Evolutionary conservation across 495 filamentous ascomycete genomes (phyloP), one percentile per base, ranked within the genome.

Genomic region (Paragyromitra xinjiangensis): DNA sequence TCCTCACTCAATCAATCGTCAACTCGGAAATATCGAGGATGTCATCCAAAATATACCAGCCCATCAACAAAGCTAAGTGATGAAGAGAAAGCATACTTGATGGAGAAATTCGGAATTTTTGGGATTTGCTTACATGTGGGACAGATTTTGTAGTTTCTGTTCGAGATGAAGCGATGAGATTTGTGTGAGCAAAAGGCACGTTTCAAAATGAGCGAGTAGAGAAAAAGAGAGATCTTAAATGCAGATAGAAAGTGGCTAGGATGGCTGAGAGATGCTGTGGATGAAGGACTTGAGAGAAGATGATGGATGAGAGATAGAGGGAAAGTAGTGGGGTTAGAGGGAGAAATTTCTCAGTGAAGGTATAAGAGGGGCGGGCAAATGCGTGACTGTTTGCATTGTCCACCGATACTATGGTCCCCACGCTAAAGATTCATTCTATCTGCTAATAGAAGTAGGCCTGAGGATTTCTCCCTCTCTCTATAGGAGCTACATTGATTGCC

Each of bases 201-300:
- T 50, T 42, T 42, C 37, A 64, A 69, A 69, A 70, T 56, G 56
- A 62, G 22, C 5, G 34, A 22, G 58, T 4, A 55, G 34, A 44
- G 40, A 64, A 44, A 26, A 37, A 53, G 6, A 16, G 37, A 72
- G 34, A 39, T 29, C 26, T 5, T 9, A 12, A 24, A 62, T 3
- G 58, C 55, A 39, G 51, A 65, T 53, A 55, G 29, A 26, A 50
- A 12, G 29, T 58, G 40, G 6, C 8, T 65, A 19, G 24, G 16
- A 6, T 51, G 24, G 4, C 11, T 9, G 40, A 22, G 48, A 14
- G 51, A 73, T 26, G n/a, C n/a, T 55, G 42, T 24, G 55, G 53
- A 63, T 64, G 67, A 40, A 4, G 51, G 3, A 11, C 40, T 37
- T 55, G 59, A n/a, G 50, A 55, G 50, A 58, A 44, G 50, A 11